Base-by-base conservation (phyloP, 805 yeast species). In the Diddensiella caesifluorescens region DNA sequence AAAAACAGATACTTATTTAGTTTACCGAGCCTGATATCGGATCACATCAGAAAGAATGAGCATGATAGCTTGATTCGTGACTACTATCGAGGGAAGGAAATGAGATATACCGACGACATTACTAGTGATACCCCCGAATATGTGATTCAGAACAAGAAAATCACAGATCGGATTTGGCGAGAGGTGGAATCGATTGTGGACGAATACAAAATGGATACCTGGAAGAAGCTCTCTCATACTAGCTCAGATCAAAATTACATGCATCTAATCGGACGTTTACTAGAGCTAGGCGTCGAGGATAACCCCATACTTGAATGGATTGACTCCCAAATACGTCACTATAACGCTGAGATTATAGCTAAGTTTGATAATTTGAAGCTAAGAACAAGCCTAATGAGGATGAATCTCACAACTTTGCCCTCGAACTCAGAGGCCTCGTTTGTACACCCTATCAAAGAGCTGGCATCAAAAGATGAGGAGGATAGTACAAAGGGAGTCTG, bases 241-340 rank as follows among this genome's bases (percentile, higher is more conserved):
- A 43, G 55, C 4, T 53, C 62, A 1, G 63, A 64, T 18, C 60
- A 57, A 16, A 52, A 61, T 35, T 64, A 63, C 46, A 51, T 62
- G 18, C 58, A 53, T 22, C 39, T 57, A 22, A 71, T 81, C 19
- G 67, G 71, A n/a, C 74, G 73, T 49, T 63, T 83, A 25, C 59
- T 79, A 34, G 85, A 81, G 47, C 62, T 83, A 25, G 82, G 79
- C n/a, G 70, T 74, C 2, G 71, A 67, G 35, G 79, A 75, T 42
- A 80, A 77, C 55, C 90, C 90, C 4, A 74, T 82, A 4, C 56
- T 69, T 18, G 76, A 72, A 40, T 83, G 87, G 78, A 69, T 83
- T 22, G 64, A 70, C 31, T 61, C 72, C 15, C 80, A 73, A 52
- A 68, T 70, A 35, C 62, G 64, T 19, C 57, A 56, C 15, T 66